A percentile compares a stretch with the other conserved stretches of the same genome.
Evolutionary conservation across 148 eudicot species (phyloP).

Genomic region (Camellia sinensis): DNA sequence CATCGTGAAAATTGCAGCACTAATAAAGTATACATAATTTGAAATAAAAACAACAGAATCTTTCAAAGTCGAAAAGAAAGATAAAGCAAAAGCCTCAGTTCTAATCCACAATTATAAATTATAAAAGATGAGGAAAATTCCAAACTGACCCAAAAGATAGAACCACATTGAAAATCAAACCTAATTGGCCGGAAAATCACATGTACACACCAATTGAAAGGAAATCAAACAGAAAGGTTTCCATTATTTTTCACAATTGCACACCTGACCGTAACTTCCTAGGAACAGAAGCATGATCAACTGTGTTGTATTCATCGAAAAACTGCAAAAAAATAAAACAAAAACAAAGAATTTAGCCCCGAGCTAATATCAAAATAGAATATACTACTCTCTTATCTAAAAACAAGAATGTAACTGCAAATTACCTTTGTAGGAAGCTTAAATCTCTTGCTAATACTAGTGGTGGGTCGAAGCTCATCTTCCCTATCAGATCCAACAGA

Average conservation of each 20-base stretch:
- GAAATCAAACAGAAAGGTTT: slow-evolving; percentile 1
- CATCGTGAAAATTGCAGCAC: slow-evolving; percentile 16
- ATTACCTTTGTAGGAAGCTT: slow-evolving; percentile 52
- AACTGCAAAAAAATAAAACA: slow-evolving; percentile 31
- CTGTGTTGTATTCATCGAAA: slow-evolving; percentile 39
- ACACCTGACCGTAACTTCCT: slow-evolving; percentile 77
- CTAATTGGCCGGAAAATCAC: neutral
- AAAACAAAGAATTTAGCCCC: neutral
- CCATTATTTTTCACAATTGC: neutral
- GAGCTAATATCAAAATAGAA: neutral
- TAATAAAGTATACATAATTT: slow-evolving; percentile 23
- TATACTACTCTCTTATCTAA: neutral
- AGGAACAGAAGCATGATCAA: slow-evolving; percentile 47
- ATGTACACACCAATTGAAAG: neutral
- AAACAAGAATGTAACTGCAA: neutral
- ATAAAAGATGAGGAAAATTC: slow-evolving; percentile 7
- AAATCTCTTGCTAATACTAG: slow-evolving; percentile 30
- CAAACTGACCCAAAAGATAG: slow-evolving; percentile 13
- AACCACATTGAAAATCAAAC: slow-evolving; percentile 17
- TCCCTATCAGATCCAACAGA: slow-evolving; percentile 29
- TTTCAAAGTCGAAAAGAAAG: slow-evolving; percentile 6
- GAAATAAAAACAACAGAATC: slow-evolving; percentile 19
- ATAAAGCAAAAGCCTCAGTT: slow-evolving; percentile 18
- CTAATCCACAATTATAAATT: neutral
- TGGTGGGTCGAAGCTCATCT: slow-evolving; percentile 25